A percentile compares a stretch with the other conserved stretches of the same genome.
Evolutionary conservation across 495 filamentous ascomycete species (phyloP).

Genomic region (Hyphodiscus hymeniophilus): DNA sequence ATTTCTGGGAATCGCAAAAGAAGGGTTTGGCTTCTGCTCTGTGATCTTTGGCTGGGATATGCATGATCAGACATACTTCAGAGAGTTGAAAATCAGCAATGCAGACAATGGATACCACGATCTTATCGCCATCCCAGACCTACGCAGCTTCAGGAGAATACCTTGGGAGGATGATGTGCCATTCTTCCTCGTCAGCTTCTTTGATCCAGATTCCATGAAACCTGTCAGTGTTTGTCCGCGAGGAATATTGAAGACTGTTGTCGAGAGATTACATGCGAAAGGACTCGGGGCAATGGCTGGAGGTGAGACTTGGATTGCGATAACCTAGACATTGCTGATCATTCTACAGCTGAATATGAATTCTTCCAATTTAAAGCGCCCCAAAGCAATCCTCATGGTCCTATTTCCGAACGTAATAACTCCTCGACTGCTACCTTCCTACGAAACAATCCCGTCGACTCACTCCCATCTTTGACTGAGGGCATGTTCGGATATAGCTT

Average conservation of each 20-base stretch:
- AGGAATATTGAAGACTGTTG: slow-evolving; percentile 58
- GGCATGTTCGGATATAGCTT: slow-evolving; percentile 98
- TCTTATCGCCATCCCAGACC: slow-evolving; percentile 74
- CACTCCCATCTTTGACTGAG: slow-evolving; percentile 74
- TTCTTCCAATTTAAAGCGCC: slow-evolving; percentile 90
- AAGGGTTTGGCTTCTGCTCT: slow-evolving; percentile 94
- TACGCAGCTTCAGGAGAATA: slow-evolving; percentile 76
- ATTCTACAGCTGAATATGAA: slow-evolving; percentile 76
- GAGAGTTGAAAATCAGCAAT: slow-evolving; percentile 82
- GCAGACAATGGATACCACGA: slow-evolving; percentile 91
- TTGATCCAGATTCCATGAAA: slow-evolving; percentile 60
- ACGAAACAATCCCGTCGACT: slow-evolving; percentile 58
- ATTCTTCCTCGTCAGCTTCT: slow-evolving; percentile 88
- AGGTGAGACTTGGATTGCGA: slow-evolving; percentile 45
- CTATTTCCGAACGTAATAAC: slow-evolving; percentile 32
- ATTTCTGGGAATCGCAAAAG: slow-evolving; percentile 74
- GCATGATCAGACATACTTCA: slow-evolving; percentile 85
- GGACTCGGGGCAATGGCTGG: slow-evolving; percentile 85
- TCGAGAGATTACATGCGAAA: slow-evolving; percentile 55
- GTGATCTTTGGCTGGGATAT: slow-evolving; percentile 98
- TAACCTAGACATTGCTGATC: background rate
- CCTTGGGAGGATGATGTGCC: slow-evolving; percentile 92
- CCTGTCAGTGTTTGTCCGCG: slow-evolving; percentile 78
- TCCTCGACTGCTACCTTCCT: slow-evolving; percentile 71
- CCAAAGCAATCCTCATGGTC: slow-evolving; percentile 35